Percentiles rank a stretch among this genome's conserved stretches.
These are phyloP conservation scores for Boechera divaricarpa DNA, from an alignment of 345 rosid species.

Conservation along the genomic window DNA sequence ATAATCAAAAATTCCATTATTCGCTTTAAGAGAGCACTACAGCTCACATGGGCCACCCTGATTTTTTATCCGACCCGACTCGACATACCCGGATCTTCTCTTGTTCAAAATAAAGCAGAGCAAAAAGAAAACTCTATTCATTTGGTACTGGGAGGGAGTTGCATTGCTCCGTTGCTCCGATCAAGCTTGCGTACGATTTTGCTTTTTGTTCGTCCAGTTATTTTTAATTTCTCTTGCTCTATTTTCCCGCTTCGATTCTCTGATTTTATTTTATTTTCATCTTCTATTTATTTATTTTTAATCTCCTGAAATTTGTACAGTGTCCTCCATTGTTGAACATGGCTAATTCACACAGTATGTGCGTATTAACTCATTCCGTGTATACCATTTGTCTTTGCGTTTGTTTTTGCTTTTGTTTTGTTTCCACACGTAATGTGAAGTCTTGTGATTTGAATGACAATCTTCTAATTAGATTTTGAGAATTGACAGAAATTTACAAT, in stretches of 20 bases:
- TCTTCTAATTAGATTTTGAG: neutral
- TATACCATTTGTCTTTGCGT: neutral
- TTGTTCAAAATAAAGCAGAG: constrained; percentile 20
- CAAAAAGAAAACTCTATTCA: neutral
- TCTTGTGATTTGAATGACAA: neutral
- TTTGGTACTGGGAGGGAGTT: too few relatives aligned
- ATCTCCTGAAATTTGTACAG: neutral
- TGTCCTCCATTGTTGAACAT: neutral
- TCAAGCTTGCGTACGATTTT: neutral
- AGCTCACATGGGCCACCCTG: constrained; percentile 17
- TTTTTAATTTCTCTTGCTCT: neutral
- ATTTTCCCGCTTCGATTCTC: neutral
- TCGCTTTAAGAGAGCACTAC: neutral
- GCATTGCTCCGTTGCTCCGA: too few relatives aligned
- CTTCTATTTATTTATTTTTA: too few relatives aligned
- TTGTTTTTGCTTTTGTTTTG: neutral
- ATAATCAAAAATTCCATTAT: neutral
- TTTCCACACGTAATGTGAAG: neutral
- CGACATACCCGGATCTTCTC: neutral
- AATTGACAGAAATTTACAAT: neutral
- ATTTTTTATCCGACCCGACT: constrained; percentile 11
- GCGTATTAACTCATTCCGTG: neutral
- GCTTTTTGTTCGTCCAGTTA: too few relatives aligned
- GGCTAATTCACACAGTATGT: neutral
- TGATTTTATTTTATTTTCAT: too few relatives aligned